phyloP scores from a whole-genome alignment of 2,329 filamentous ascomycete species.

The Aspergillus spinulosporus region DNA sequence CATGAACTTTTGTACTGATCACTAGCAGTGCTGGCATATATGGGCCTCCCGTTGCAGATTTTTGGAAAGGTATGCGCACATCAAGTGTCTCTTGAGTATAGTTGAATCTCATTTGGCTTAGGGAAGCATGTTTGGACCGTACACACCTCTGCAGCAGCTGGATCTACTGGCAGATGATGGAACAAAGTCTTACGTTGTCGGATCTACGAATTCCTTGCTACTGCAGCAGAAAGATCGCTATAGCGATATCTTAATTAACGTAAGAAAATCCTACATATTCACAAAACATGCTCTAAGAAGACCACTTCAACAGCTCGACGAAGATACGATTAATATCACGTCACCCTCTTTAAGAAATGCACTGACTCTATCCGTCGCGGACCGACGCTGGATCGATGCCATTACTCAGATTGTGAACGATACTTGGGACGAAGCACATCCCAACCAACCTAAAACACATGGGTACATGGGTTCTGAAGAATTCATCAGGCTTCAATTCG shows the following conservation, averaged over 20 bases:
- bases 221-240: constrained; percentile 94
- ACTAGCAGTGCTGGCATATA: constrained; percentile 72
- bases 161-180: constrained; percentile 90
- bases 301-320: constrained; percentile 63
- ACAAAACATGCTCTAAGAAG: neutral
- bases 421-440: constrained; percentile 93
- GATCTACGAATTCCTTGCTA: constrained; percentile 91
- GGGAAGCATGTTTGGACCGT: constrained; percentile 93
- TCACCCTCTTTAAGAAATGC: constrained; percentile 75
- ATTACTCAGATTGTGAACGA: constrained; percentile 91
- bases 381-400: constrained; percentile 95
- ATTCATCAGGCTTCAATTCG: constrained; percentile 94
- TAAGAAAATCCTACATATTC: constrained; percentile 26
- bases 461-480: constrained; percentile 95
- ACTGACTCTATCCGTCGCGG: constrained; percentile 76
- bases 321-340: constrained; percentile 79
- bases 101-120: constrained; percentile 40
- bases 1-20: constrained; percentile 24
- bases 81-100: constrained; percentile 50
- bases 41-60: constrained; percentile 91
- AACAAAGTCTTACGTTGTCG: constrained; percentile 96
- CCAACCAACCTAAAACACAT: constrained; percentile 85
- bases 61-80: constrained; percentile 72
- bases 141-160: constrained; percentile 92
- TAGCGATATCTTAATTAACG: constrained; percentile 91